phyloP scores from a whole-genome alignment of 2,329 filamentous ascomycete genomes.

The Diaporthe sp. region DNA sequence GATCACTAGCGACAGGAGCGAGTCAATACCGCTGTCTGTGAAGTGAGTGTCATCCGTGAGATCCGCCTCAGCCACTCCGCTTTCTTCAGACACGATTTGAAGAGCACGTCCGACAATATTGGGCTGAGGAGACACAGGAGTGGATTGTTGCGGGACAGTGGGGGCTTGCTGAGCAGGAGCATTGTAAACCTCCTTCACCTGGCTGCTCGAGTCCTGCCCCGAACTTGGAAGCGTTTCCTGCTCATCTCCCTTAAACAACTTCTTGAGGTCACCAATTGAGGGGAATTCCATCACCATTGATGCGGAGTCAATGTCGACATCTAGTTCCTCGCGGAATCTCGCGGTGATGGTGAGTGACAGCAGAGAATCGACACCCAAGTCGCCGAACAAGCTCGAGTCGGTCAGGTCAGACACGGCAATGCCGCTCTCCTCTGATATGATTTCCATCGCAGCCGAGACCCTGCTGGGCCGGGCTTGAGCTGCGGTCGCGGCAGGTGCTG shows the following conservation, averaged over 20 bases:
- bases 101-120: conserved; percentile 56
- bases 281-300: conserved; percentile 48
- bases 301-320: conserved; percentile 47
- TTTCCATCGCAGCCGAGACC: conserved; percentile 5
- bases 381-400: conserved; percentile 48
- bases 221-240: conserved; percentile 49
- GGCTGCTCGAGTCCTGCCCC: conserved; percentile 46
- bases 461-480: not conserved
- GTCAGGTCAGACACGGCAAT: conserved; percentile 26
- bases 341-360: conserved; percentile 50
- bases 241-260: conserved; percentile 29
- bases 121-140: not conserved
- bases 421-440: conserved; percentile 32
- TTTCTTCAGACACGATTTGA: conserved; percentile 69
- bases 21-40: conserved; percentile 72
- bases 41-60: conserved; percentile 69
- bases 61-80: conserved; percentile 67
- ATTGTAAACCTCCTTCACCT: conserved; percentile 60
- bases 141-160: not conserved
- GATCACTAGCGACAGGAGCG: conserved; percentile 72
- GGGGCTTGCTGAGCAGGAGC: conserved; percentile 41
- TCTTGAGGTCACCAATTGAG: conserved; percentile 42
- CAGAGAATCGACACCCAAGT: conserved; percentile 54
- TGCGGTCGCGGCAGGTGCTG: not conserved
- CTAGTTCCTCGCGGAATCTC: conserved; percentile 52